Evolutionary conservation across 768 basidiomycete species (phyloP).

Genomic region (Tubosaeta sp.): DNA sequence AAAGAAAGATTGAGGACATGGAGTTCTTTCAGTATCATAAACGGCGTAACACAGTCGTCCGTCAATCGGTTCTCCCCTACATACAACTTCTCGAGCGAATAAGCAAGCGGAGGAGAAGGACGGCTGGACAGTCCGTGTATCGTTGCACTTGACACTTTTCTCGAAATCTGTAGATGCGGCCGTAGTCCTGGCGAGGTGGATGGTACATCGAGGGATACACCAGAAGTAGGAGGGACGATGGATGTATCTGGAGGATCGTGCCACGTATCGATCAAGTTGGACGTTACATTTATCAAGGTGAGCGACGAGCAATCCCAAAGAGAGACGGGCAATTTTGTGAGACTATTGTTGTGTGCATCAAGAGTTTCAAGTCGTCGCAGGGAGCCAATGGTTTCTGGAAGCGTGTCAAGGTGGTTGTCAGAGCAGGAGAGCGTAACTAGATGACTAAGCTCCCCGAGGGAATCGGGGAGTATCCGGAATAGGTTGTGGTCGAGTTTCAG

Average conservation of each 20-base stretch:
- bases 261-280: slow-evolving; percentile 77
- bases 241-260: slow-evolving; percentile 51
- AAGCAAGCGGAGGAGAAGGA: slow-evolving; percentile 54
- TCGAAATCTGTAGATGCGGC: slow-evolving; percentile 20
- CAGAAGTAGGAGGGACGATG: slow-evolving; percentile 23
- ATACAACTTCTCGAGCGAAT: slow-evolving; percentile 73
- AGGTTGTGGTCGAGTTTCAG: slow-evolving; percentile 85
- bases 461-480: slow-evolving; percentile 80
- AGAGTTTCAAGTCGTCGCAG: slow-evolving; percentile 71
- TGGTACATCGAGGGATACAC: slow-evolving; percentile 21
- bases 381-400: slow-evolving; percentile 74
- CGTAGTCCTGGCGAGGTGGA: slow-evolving; percentile 8
- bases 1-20: slow-evolving; percentile 87
- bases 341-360: slow-evolving; percentile 89
- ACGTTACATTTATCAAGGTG: slow-evolving; percentile 75
- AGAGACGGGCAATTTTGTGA: slow-evolving; percentile 66
- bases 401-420: slow-evolving; percentile 79
- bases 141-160: slow-evolving; percentile 34
- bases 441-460: slow-evolving; percentile 65
- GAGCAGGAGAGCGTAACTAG: slow-evolving; percentile 78
- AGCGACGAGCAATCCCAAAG: slow-evolving; percentile 85
- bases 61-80: slow-evolving; percentile 87
- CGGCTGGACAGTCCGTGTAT: slow-evolving; percentile 28
- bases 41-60: slow-evolving; percentile 70
- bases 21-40: slow-evolving; percentile 75